Evolutionary conservation across 306 rosid species (phyloP), one percentile per base, ranked within the genome.

Genomic region (Trifolium dubium): DNA sequence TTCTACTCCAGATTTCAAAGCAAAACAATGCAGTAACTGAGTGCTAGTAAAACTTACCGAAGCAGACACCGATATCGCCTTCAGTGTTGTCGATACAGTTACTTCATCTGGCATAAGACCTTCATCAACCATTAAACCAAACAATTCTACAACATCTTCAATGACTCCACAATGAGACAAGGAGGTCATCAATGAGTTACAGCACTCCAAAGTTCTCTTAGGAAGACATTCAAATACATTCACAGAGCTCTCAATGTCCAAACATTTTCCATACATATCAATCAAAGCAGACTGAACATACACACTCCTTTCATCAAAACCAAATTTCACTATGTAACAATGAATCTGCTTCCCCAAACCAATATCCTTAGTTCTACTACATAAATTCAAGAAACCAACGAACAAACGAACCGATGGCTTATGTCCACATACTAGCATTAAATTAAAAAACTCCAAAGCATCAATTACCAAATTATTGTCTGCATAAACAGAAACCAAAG

Each of bases 181-280:
- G 71, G 97, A 89, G 44, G 96, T 83, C 96, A 94, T 88, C 81
- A 92, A 85, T 56, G 96, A 89, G 83, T 94, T 94, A 72, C 87
- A 84, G 67, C 96, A 87, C 79, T 80, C 92, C 81, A 87, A 69
- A 61, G 80, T 82, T 82, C 69, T 86, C 49, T 71, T 74, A 17
- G 75, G 78, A 75, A 81, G 76, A 67, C 66, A 75, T 81, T 86
- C 90, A 80, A 88, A 87, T 19, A 94, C n/a, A 29, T 83, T 77
- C 23, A 89, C 85, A 0, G 97, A 86, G 64, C 88, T 84, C 83
- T 81, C 85, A 39, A 94, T 81, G 55, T 89, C 92, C 13, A 83
- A 39, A 15, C 95, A 89, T 84, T 87, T 91, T 55, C 96, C 95
- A 53, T 94, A 94, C 96, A 88, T 87, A 51, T 92, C 81, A 61